phyloP scores from a whole-genome alignment of 2,329 filamentous ascomycete species.

The Didymella lethalis region DNA sequence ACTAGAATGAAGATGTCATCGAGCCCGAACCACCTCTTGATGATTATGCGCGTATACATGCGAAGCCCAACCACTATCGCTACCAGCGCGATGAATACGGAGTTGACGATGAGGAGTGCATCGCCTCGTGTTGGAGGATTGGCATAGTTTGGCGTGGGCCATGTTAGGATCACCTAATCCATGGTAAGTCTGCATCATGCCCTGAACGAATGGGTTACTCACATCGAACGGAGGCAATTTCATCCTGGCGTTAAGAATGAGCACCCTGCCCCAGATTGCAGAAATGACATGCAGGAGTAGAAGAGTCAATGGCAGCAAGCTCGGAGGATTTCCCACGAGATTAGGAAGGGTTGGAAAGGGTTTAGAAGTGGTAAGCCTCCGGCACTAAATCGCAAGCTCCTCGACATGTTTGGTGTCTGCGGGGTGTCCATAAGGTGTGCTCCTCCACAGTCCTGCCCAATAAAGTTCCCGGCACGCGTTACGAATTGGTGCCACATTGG shows the following conservation, averaged over 20 bases:
- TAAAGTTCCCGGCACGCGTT: slow-evolving; percentile 13
- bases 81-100: slow-evolving; percentile 50
- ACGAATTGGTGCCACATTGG: slow-evolving; percentile 19
- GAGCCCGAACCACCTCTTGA: slow-evolving; percentile 54
- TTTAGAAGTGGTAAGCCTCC: slow-evolving; percentile 9
- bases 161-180: slow-evolving; percentile 38
- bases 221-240: slow-evolving; percentile 43
- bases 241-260: slow-evolving; percentile 31
- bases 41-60: slow-evolving; percentile 51
- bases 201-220: not conserved
- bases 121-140: slow-evolving; percentile 51
- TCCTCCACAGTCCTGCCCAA: slow-evolving; percentile 8
- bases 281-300: slow-evolving; percentile 20
- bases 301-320: slow-evolving; percentile 6
- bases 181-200: not conserved
- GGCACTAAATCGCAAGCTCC: slow-evolving; percentile 20
- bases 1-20: slow-evolving; percentile 55
- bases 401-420: slow-evolving; percentile 17
- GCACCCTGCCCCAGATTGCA: slow-evolving; percentile 5
- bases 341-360: not conserved
- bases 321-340: slow-evolving; percentile 8
- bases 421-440: slow-evolving; percentile 11
- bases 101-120: slow-evolving; percentile 52
- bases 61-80: slow-evolving; percentile 48
- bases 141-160: slow-evolving; percentile 53